Conservation (phyloP, 1,139 yeast species). For the Scheffersomyces insectosa region DNA sequence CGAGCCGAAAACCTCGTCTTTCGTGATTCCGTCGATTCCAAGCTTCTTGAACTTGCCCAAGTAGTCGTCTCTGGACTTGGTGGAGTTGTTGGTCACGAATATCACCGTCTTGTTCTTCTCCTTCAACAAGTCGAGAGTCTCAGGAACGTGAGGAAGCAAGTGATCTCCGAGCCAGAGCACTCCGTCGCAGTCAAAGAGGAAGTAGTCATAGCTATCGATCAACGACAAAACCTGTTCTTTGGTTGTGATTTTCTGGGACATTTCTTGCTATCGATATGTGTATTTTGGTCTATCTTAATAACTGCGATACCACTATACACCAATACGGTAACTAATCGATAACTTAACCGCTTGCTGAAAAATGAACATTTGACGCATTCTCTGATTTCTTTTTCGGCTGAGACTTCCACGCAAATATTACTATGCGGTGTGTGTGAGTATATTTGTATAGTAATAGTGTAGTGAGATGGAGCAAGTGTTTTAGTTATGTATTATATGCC, state of each 20-base stretch:
- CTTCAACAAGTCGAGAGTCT: constrained; percentile 39
- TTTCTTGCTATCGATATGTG: constrained; percentile 2
- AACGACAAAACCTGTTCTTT: constrained; percentile 21
- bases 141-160: constrained; percentile 40
- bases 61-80: constrained; percentile 81
- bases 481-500: too few relatives aligned
- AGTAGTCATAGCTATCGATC: constrained; percentile 38
- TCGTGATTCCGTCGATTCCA: constrained; percentile 63
- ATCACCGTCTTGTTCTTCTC: constrained; percentile 57
- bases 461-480: too few relatives aligned
- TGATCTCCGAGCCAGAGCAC: constrained; percentile 53
- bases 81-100: constrained; percentile 93
- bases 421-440: too few relatives aligned
- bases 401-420: too few relatives aligned
- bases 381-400: too few relatives aligned
- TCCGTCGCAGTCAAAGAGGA: constrained; percentile 50
- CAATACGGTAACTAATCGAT: neutral
- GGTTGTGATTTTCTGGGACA: constrained; percentile 23
- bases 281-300: neutral
- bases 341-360: neutral
- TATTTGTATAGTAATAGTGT: too few relatives aligned
- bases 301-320: neutral
- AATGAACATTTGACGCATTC: too few relatives aligned
- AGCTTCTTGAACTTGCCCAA: constrained; percentile 71
- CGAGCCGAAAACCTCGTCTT: constrained; percentile 84